Evolutionary conservation across 2,329 filamentous ascomycete species (phyloP).

Genomic region (Colletotrichum sp.): DNA sequence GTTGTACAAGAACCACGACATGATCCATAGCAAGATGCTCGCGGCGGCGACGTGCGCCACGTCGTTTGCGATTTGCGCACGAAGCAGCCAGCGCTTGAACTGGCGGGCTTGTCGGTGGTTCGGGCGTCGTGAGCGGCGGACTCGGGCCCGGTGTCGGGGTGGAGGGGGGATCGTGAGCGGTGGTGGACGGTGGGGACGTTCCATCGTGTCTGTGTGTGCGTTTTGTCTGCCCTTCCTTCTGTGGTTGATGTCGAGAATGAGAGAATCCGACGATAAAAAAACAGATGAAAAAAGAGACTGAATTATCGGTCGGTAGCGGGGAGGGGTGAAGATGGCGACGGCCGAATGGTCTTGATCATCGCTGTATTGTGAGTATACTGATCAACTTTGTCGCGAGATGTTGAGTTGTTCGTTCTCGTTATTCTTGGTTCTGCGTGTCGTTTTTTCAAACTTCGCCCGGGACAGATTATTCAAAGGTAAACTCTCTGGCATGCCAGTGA

Average conservation of each 20-base stretch:
- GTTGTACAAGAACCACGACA: slow-evolving; percentile 36
- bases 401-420: not conserved
- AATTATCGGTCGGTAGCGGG: not conserved
- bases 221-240: not conserved
- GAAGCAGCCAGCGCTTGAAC: slow-evolving; percentile 10
- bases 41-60: slow-evolving; percentile 35
- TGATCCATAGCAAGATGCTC: slow-evolving; percentile 34
- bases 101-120: slow-evolving; percentile 3
- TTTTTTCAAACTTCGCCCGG: not conserved
- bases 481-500: slow-evolving; percentile 10
- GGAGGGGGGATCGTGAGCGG: slow-evolving; percentile 36
- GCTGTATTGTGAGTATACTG: not conserved
- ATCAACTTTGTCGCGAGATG: not conserved
- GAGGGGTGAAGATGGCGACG: not conserved
- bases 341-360: not conserved
- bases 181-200: slow-evolving; percentile 33
- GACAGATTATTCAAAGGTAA: not conserved
- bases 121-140: not conserved
- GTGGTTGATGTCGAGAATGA: not conserved
- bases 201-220: slow-evolving; percentile 25
- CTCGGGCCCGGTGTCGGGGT: slow-evolving; percentile 6
- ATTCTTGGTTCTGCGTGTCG: not conserved
- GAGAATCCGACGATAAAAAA: not conserved
- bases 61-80: slow-evolving; percentile 32
- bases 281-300: not conserved